Conservation (phyloP, 1,139 yeast genomes). For the Tardiomyces digboiensis region DNA sequence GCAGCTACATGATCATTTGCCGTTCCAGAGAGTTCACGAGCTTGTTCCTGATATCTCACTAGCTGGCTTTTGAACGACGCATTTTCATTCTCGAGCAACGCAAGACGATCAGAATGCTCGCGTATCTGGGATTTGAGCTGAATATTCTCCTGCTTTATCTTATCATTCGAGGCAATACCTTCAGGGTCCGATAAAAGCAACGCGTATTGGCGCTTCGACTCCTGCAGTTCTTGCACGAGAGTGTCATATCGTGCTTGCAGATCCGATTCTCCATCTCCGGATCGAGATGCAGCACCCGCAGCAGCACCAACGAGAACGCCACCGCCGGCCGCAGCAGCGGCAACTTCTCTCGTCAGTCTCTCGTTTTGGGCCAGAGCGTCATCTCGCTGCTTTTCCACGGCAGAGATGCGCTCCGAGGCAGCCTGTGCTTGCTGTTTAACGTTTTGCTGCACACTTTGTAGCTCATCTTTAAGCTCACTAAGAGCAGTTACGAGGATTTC, state of each 20-base stretch:
- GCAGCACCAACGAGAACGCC: neutral
- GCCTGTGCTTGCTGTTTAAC: slow-evolving; percentile 24
- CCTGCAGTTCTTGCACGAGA: neutral
- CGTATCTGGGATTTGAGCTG: neutral
- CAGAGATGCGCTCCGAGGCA: slow-evolving; percentile 23
- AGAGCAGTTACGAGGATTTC: slow-evolving; percentile 25
- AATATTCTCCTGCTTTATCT: neutral
- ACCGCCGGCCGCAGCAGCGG: neutral
- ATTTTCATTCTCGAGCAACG: neutral
- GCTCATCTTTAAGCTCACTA: slow-evolving; percentile 25
- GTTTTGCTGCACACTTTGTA: slow-evolving; percentile 22
- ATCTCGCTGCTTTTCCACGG: slow-evolving; percentile 12
- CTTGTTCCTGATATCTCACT: neutral
- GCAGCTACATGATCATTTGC: slow-evolving; percentile 1
- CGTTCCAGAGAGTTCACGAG: slow-evolving; percentile 1
- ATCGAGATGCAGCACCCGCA: neutral
- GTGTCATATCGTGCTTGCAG: neutral
- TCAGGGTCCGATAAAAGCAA: neutral
- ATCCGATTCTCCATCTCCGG: neutral
- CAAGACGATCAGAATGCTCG: neutral
- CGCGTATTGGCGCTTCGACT: neutral
- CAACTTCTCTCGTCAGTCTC: neutral
- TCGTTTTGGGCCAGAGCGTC: slow-evolving; percentile 7
- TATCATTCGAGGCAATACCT: neutral
- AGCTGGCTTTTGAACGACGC: neutral